Evolutionary conservation across 73 alveolate species (phyloP).

Genomic region (Tetrahymena thermophila): DNA sequence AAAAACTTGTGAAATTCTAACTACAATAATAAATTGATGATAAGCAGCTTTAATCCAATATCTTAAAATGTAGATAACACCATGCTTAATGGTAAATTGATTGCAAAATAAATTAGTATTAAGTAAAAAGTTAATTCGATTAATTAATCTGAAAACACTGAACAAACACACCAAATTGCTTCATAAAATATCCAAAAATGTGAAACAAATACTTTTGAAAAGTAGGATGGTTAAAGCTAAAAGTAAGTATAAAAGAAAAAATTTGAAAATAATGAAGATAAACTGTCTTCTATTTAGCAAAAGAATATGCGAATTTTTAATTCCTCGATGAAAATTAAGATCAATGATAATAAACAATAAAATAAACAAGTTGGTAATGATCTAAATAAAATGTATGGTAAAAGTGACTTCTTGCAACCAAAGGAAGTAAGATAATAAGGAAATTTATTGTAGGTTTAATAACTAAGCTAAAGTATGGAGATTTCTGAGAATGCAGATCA

Average conservation of each 20-base stretch:
- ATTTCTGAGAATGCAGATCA: neutral
- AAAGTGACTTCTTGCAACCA: neutral
- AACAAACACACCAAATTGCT: neutral
- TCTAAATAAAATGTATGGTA: neutral
- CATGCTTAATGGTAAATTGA: neutral
- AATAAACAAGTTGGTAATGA: neutral
- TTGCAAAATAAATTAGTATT: too few species aligned
- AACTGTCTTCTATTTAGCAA: neutral
- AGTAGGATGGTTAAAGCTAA: neutral
- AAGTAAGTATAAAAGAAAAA: neutral
- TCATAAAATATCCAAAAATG: neutral
- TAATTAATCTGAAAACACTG: neutral
- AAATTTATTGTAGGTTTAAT: neutral
- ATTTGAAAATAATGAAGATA: neutral
- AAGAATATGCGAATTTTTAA: neutral
- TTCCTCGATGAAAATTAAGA: neutral
- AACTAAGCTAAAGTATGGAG: neutral
- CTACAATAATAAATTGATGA: neutral
- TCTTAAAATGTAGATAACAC: neutral
- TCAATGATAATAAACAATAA: neutral
- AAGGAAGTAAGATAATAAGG: neutral
- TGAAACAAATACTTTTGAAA: too few species aligned
- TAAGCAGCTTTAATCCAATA: neutral
- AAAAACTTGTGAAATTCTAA: too few species aligned
- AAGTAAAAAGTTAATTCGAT: neutral